Evolutionary conservation across 2,329 filamentous ascomycete species (phyloP), one percentile per base, ranked within the genome.

Genomic region (Neoascochyta sp.): DNA sequence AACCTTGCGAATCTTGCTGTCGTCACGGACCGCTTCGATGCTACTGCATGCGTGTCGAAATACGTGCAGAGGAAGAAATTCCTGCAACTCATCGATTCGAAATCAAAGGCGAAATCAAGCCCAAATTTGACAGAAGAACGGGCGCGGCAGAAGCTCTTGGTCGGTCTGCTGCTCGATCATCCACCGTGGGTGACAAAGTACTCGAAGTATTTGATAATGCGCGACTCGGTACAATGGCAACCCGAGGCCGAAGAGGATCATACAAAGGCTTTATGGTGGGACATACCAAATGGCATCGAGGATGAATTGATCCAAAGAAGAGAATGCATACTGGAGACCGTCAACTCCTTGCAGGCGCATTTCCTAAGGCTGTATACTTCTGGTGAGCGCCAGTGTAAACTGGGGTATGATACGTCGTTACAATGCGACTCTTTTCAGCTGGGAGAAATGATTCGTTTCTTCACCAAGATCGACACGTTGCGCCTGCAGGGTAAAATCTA

Each of bases 371-470:
- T 83, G 0, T 88, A 87, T 57, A 76, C 76, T 1, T 83, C 81
- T 7, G 76, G 79, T n/a, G 71, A 70, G 16, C 60, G 69, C 15
- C 83, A 87, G 54, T 88, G 84, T 60, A 78, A 78, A 47, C 71
- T 86, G 0, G 83, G 83, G 29, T 88, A 88, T 59, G 82, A 86
- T 50, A 80, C 78, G 2, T 83, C 78, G 39, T 63, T 74, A 2
- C 77, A 82, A 22, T 88, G 84, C 57, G 84, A 89, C 63, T 80
- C 78, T 2, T 89, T 83, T 51, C 84, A 89, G 60, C 73, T 89
- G 1, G 84, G 83, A 13, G 82, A 88, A 62, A 85, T 85, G 71
- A 63, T 86, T 41, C 79, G 78, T 44, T 88, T 88, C 60, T 74
- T 88, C 19, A 64, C 69, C 9, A 71, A 72, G 43, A 77, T 78